Conservation (phyloP, 2,329 filamentous ascomycete species). For the Calonectria pseudoturangicola region DNA sequence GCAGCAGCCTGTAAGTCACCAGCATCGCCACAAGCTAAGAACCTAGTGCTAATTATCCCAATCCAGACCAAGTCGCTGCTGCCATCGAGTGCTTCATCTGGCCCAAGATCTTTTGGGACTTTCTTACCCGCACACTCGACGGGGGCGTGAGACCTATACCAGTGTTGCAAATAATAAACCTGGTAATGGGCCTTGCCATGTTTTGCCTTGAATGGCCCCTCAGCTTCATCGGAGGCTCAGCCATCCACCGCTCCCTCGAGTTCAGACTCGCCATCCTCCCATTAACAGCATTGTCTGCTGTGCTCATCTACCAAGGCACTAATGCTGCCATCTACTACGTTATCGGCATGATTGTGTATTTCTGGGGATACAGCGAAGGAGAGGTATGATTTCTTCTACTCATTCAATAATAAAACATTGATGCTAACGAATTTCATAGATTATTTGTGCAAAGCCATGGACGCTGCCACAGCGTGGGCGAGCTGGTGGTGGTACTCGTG, state of each 20-base stretch:
- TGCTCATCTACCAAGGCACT: conserved; percentile 92
- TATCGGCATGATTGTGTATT: conserved; percentile 89
- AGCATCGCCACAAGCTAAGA: not conserved
- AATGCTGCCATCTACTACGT: conserved; percentile 95
- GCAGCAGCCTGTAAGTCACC: conserved; percentile 81
- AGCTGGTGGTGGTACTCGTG: conserved; percentile 50
- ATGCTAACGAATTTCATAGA: conserved; percentile 63
- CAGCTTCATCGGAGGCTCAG: conserved; percentile 82
- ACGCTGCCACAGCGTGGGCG: conserved; percentile 76
- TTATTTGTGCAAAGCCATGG: conserved; percentile 82
- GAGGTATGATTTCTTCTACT: conserved; percentile 78
- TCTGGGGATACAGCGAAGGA: conserved; percentile 98
- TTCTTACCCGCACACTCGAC: conserved; percentile 92
- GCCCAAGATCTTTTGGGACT: conserved; percentile 99
- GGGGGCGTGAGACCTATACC: conserved; percentile 90
- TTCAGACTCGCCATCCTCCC: conserved; percentile 89
- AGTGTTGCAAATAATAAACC: conserved; percentile 90
- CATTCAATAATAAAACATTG: not conserved
- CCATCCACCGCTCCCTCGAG: conserved; percentile 91
- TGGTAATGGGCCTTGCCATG: conserved; percentile 85
- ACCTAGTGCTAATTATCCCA: conserved; percentile 52
- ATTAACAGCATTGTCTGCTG: conserved; percentile 82
- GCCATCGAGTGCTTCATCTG: conserved; percentile 94
- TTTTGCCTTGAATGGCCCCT: conserved; percentile 95
- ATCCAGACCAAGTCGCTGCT: conserved; percentile 87